Base-by-base conservation (phyloP, 192 early-diverging fungal genomes). In the Backusella morwellensis region DNA sequence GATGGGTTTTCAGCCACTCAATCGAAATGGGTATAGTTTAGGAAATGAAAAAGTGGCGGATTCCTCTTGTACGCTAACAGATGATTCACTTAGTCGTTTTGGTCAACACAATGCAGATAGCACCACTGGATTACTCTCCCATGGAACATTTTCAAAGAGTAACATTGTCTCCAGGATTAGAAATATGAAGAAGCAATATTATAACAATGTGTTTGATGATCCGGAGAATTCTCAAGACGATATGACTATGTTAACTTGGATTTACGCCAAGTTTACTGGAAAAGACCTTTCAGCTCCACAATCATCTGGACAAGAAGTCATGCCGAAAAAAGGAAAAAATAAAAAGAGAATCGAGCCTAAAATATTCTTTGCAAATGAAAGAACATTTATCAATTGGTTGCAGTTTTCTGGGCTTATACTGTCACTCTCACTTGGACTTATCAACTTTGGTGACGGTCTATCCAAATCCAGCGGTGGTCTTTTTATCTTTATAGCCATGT, bases 361-460 rank as follows among this genome's bases (percentile, higher is more conserved):
- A 73, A 86, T 92, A 67, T 94, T 94, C 82, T 95, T 97, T 84
- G 91, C 94, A 40, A 97, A 97, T 83, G 95, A 96, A 83, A 88
- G 95, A 66, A 96, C 95, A 0, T 95, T 93, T 70, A 87, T 96
- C 78, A 83, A 88, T 56, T 96, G 93, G 93, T 83, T 94, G 68
- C 93, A 90, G 67, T 88, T 94, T 66, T 87, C 90, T 21, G 85
- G 88, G 42, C 78, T 91, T 34, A 81, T 92, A 34, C 87, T 90
- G 21, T 84, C 86, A 9, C 86, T 92, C 40, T 91, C 89, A 9
- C 80, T 92, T 76, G 90, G 86, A 72, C 82, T 93, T 32, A 70
- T 91, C 56, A 93, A 90, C 79, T 92, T 92, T 84, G 92, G 91
- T 66, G 76, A 79, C 54, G 19, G 0, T 38, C 15, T 44, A 19